Base-by-base conservation (phyloP, 23 red algal species). In the Gracilaria vermiculophylla region DNA sequence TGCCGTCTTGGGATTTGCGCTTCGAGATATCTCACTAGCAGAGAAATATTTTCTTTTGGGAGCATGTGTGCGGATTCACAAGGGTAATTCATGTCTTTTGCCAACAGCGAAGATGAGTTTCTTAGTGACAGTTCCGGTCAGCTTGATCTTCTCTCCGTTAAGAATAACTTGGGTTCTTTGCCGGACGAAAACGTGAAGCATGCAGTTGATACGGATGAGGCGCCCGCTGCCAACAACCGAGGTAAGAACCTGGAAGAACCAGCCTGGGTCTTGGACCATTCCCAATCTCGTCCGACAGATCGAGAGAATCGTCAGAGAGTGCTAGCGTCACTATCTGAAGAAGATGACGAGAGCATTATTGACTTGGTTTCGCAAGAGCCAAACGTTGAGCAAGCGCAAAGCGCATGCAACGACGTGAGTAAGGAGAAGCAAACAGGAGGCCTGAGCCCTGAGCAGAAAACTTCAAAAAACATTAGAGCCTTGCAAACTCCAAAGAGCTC, bases 291-390 rank as follows among this genome's bases (percentile, higher is more conserved):
- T n/a, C 66, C 53, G 1, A 54, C 43, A 31, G 69, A 76, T 50
- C 20, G 14, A 29, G 67, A 88, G 17, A 27, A 29, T 39, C 53
- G 71, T 39, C 64, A 31, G 36, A n/a, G 64, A 35, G 47, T 77
- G 47, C 42, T 88, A 27, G 56, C 69, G 41, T 62, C 53, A 48
- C 12, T 73, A 12, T 54, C 73, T 29, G 69, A 76, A 42, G 83
- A 88, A 21, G 79, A 69, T 43, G 83, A 88, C 52, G 83, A 88
- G 8, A 78, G 71, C 33, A 54, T 76, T 36, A 88, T 76, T 77
- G 83, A 78, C 28, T 56, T 78, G 9, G 39, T 85, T 56, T 70
- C 81, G 12, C 81, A 85, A 40, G 83, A 88, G 51, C 48, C 32
- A 15, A 53, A 43, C 21, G 15, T 56, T 53, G 64, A 76, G 39